Evolutionary conservation across 768 basidiomycete species (phyloP), one percentile per base, ranked within the genome.

Genomic region (Calocera viscosa): DNA sequence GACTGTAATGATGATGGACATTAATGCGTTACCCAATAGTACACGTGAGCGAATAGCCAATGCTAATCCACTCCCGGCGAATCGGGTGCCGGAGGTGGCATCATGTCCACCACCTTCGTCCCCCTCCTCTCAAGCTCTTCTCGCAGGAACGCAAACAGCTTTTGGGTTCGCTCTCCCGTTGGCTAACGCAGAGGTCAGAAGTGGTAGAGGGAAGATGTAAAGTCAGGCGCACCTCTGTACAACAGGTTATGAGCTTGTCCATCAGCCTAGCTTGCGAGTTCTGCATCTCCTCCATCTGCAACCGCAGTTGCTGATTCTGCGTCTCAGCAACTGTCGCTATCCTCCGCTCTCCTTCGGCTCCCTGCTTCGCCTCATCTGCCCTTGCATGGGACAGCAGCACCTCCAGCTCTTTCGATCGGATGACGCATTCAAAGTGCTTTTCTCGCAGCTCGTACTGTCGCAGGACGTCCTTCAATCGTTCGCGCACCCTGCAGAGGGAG

Each of bases 341-440:
- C 75, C 63, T 60, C 41, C 73, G 70, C 41, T 91, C 89, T 64
- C 84, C 83, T 63, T 91, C 88, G 16, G 86, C 86, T 53, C 92
- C 79, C 71, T 91, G 88, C 75, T 88, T 89, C 75, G 91, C 89
- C 72, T 93, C 91, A 11, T 91, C 90, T 28, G 89, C 87, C 75
- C 91, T 86, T 47, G 91, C 91, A 34, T 90, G 85, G 63, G 91
- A 91, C 17, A 94, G 80, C 22, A 94, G 77, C 17, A 94, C 89
- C 74, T 94, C 91, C 26, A 94, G 82, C 76, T 94, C 91, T 76
- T 94, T 94, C 47, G 91, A 93, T 43, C 91, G 88, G 66, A 94
- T 87, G 32, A 94, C 88, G 70, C 90, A 91, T 77, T 93, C 91
- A 71, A 93, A 94, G 79, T 94, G 91, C 74, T 86, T 86, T 78